These are phyloP conservation scores for Melanogaster broomeanus DNA, from an alignment of 768 basidiomycete genomes.

Conservation along the genomic window DNA sequence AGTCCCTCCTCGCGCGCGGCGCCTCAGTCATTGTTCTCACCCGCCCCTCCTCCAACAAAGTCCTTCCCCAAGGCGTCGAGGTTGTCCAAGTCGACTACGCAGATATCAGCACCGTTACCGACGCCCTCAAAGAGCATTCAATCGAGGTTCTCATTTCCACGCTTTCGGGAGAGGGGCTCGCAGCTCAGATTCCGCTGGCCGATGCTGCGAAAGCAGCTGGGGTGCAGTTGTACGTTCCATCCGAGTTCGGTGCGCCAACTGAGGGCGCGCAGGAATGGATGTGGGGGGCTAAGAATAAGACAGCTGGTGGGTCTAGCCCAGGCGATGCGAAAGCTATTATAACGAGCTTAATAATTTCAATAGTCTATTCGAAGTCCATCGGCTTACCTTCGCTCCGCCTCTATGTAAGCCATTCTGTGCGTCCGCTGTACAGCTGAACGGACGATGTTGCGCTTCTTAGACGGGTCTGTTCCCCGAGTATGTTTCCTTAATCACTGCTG, in stretches of 20 bases:
- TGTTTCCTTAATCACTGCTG: conserved; percentile 12
- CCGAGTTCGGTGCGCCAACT: conserved; percentile 29
- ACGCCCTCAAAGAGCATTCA: conserved; percentile 16
- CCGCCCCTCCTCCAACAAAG: conserved; percentile 1
- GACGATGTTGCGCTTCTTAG: neutral
- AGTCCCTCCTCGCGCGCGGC: conserved; percentile 7
- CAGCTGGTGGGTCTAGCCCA: conserved; percentile 6
- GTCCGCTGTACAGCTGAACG: too few species aligned
- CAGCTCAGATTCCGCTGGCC: conserved; percentile 14
- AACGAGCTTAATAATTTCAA: neutral
- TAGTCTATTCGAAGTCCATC: conserved; percentile 18
- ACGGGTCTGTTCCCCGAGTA: conserved; percentile 13
- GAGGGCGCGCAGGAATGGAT: conserved; percentile 15
- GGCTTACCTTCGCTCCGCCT: conserved; percentile 22
- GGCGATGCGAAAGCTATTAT: too few species aligned
- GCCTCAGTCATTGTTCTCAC: conserved; percentile 4
- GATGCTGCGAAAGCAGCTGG: conserved; percentile 27
- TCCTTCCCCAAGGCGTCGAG: conserved; percentile 11
- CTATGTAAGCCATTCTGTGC: conserved; percentile 16
- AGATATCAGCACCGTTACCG: conserved; percentile 12
- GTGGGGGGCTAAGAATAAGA: conserved; percentile 11
- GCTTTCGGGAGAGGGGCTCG: conserved; percentile 9
- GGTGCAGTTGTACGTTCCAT: conserved; percentile 30
- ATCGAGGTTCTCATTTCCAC: conserved; percentile 28
- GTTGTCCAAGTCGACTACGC: conserved; percentile 18